Base-by-base conservation (phyloP, 1,284 basidiomycete species). In the Apiotrichum sp. region DNA sequence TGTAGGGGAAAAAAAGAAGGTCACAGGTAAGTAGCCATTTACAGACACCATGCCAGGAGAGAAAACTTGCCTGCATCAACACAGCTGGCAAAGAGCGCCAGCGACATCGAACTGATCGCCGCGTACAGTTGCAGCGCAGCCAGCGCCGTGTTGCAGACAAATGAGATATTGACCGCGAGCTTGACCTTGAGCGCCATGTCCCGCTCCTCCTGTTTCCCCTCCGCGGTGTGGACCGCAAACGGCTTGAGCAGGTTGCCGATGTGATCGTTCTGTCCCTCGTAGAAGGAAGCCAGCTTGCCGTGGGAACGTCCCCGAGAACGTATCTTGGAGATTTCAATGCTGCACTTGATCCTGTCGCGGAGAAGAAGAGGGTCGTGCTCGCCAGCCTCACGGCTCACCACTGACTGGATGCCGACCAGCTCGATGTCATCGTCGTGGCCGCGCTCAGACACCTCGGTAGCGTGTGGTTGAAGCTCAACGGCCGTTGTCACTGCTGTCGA, bases 31-130 rank as follows among this genome's bases (percentile, higher is more conserved):
- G 22, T 22, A 22, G 22, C 22, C 22, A 22, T 22, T 22, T 22
- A 22, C 22, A 22, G n/a, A 9, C n/a, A 40, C 22, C 35, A 45
- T 4, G 6, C 44, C 31, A 13, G 7, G 8, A 38, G 36, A 38
- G 36, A 32, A 16, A 3, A 53, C 71, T 60, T 48, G 65, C 71
- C 83, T 13, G 89, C 86, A 72, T 96, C 92, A 65, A 93, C 86
- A 29, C 84, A 87, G 2, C 89, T 93, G 29, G 93, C 91, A 57
- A 98, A 83, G 50, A 98, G 81, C 9, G 92, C 91, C 10, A 98
- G 79, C 1, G 91, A 95, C 13, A 84, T 68, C 3, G 90, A 88
- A 2, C 88, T 88, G 59, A 92, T 81, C 14, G 95, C 93, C 11
- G 89, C 93, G 69, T 82, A 83, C 6, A 82, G 72, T 69, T 81